Conservation (phyloP, 768 basidiomycete species). For the Kwoniella bestiolae region DNA sequence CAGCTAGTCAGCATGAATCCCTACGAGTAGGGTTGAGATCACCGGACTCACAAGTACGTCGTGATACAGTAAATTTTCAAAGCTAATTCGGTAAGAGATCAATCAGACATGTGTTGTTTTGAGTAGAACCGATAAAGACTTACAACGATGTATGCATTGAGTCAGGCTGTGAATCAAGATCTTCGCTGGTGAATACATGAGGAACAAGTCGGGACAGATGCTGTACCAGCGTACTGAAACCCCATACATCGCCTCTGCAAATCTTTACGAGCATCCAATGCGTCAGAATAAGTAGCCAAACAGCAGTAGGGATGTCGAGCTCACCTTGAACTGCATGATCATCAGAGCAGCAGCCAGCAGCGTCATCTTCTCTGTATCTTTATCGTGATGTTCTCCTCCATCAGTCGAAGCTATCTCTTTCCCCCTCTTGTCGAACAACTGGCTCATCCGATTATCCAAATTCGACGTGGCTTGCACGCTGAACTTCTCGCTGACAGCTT, state of each 20-base stretch:
- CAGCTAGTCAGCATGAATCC: background rate
- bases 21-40: background rate
- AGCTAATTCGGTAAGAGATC: slow-evolving; percentile 16
- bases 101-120: background rate
- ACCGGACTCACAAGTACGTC: slow-evolving; percentile 35
- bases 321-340: slow-evolving; percentile 49
- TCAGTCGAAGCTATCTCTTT: background rate
- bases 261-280: slow-evolving; percentile 23
- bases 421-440: slow-evolving; percentile 15
- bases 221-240: slow-evolving; percentile 31
- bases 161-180: slow-evolving; percentile 14
- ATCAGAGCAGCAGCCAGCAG: slow-evolving; percentile 42
- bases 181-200: slow-evolving; percentile 24
- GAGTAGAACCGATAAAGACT: slow-evolving; percentile 10
- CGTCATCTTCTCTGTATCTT: slow-evolving; percentile 37
- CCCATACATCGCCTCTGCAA: slow-evolving; percentile 48
- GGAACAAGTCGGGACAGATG: slow-evolving; percentile 24
- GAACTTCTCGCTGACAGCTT: slow-evolving; percentile 37
- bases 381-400: background rate
- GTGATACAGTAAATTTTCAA: slow-evolving; percentile 46
- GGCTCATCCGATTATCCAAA: slow-evolving; percentile 14
- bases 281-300: background rate
- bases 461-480: slow-evolving; percentile 27
- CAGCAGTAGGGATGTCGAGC: background rate
- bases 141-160: slow-evolving; percentile 39